These are phyloP conservation scores for Moringa oleifera DNA, from an alignment of 345 rosid genomes.

Conservation along the genomic window DNA sequence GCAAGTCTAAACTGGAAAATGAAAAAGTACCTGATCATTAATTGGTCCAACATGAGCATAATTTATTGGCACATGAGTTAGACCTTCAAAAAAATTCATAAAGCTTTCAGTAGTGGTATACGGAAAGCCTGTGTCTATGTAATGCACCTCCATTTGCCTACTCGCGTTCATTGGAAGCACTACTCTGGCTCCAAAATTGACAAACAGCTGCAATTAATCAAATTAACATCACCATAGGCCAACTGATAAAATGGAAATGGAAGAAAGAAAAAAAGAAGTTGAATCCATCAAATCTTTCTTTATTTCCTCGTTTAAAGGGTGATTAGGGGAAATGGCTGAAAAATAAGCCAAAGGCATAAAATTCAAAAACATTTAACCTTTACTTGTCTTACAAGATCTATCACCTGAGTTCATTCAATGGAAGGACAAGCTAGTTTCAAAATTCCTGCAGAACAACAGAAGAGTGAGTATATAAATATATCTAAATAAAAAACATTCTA, in stretches of 20 bases:
- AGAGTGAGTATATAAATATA: too few relatives aligned
- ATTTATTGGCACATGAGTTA: constrained; percentile 33
- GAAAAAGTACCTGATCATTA: constrained; percentile 44
- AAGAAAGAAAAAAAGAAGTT: too few relatives aligned
- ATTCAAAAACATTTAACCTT: neutral
- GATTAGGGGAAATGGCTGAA: neutral
- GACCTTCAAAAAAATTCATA: constrained; percentile 58
- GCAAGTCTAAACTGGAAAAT: neutral
- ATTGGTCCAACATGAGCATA: constrained; percentile 29
- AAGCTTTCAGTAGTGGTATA: constrained; percentile 49
- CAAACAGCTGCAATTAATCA: constrained; percentile 22
- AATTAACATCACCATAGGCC: neutral
- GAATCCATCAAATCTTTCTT: too few relatives aligned
- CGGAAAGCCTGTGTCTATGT: constrained; percentile 49
- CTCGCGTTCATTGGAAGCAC: constrained; percentile 35
- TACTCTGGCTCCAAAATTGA: constrained; percentile 2
- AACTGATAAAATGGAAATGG: too few relatives aligned
- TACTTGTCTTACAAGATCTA: neutral
- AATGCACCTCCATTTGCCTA: constrained; percentile 53
- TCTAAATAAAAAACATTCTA: too few relatives aligned
- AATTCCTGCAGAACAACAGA: too few relatives aligned
- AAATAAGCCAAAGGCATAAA: neutral
- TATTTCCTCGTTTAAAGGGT: neutral
- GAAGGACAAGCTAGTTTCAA: too few relatives aligned
- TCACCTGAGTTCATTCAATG: neutral